Conservation (phyloP, 169 alveolate genomes). For the Plasmodium knowlesi region DNA sequence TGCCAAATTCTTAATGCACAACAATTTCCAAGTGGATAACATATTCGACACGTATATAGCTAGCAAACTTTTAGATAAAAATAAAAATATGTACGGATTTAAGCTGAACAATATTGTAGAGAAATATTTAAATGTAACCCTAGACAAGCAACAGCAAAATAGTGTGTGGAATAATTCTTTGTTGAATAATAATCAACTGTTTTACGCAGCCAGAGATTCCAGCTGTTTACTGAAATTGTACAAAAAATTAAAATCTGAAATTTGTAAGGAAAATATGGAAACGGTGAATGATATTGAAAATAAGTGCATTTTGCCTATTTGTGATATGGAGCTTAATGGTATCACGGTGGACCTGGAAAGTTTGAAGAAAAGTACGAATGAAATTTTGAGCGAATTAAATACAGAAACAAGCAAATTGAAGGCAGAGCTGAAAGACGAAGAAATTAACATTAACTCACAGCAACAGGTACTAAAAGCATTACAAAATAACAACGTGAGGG, state of each 20-base stretch:
- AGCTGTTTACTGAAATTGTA: slow-evolving; percentile 86
- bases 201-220: slow-evolving; percentile 89
- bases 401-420: slow-evolving; percentile 76
- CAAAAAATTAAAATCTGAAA: slow-evolving; percentile 80
- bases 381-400: slow-evolving; percentile 79
- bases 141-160: slow-evolving; percentile 88
- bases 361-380: slow-evolving; percentile 79
- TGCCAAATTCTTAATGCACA: slow-evolving; percentile 80
- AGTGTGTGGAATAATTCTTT: slow-evolving; percentile 85
- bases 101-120: slow-evolving; percentile 85
- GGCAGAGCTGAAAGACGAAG: slow-evolving; percentile 76
- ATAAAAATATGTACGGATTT: slow-evolving; percentile 82
- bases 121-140: slow-evolving; percentile 79
- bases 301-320: slow-evolving; percentile 86
- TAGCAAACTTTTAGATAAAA: slow-evolving; percentile 84
- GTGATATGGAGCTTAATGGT: slow-evolving; percentile 89
- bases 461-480: slow-evolving; percentile 85
- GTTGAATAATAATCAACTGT: slow-evolving; percentile 84
- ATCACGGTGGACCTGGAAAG: slow-evolving; percentile 82
- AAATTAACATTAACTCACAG: slow-evolving; percentile 86
- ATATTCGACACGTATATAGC: slow-evolving; percentile 89
- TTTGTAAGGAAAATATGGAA: slow-evolving; percentile 78
- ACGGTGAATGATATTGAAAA: slow-evolving; percentile 85
- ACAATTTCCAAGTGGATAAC: slow-evolving; percentile 73
- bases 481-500: slow-evolving; percentile 83